phyloP scores from a whole-genome alignment of 495 filamentous ascomycete species.

The Penicillium steckii region DNA sequence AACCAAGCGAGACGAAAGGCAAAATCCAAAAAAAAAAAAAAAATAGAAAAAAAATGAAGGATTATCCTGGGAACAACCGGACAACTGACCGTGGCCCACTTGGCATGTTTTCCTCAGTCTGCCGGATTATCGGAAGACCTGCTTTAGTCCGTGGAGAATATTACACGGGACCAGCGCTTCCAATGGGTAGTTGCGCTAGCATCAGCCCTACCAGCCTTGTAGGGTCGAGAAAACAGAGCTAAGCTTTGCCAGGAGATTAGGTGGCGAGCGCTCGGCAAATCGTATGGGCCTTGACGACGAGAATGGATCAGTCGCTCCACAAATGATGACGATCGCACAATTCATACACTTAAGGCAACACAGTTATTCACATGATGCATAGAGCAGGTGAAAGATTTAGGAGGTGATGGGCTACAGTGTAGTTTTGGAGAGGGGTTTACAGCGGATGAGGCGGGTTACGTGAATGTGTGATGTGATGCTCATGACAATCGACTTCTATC shows the following conservation, averaged over 20 bases:
- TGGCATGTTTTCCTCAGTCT: background rate
- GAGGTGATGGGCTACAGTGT: background rate
- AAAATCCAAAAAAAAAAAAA: too few relatives aligned
- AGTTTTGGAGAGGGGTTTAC: background rate
- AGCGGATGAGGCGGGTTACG: too few relatives aligned
- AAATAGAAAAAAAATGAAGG: too few relatives aligned
- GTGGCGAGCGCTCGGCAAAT: conserved; percentile 7
- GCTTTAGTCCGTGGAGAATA: background rate
- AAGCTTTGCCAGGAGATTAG: conserved; percentile 1
- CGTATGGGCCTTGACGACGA: background rate
- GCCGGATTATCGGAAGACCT: background rate
- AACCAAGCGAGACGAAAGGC: background rate
- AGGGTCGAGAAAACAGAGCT: background rate
- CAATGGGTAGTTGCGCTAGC: background rate
- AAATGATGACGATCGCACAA: background rate
- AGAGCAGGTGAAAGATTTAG: too few relatives aligned
- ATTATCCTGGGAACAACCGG: background rate
- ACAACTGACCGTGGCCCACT: background rate
- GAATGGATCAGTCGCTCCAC: background rate
- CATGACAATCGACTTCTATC: background rate
- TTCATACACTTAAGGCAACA: conserved; percentile 2
- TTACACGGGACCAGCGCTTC: background rate
- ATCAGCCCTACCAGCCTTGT: background rate
- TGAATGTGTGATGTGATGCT: background rate
- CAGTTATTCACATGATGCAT: too few relatives aligned